A percentile compares a stretch with the other conserved stretches of the same genome.
These are phyloP conservation scores for Didymella glomerata DNA, from an alignment of 2,329 filamentous ascomycete genomes.

Conservation along the genomic window DNA sequence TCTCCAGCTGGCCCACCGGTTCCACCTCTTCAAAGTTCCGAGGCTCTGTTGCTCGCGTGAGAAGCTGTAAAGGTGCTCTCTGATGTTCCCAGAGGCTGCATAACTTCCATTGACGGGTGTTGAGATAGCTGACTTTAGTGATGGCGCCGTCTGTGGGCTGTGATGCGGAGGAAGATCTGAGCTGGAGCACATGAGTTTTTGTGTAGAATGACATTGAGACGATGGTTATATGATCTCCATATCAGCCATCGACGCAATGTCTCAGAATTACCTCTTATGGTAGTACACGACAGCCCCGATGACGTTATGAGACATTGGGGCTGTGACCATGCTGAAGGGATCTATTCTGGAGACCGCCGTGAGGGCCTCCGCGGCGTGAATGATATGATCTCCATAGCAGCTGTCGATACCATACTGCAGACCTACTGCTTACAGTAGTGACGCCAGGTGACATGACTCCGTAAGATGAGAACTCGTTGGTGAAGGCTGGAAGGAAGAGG, in stretches of 20 bases:
- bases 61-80: no score
- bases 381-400: background rate
- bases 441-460: background rate
- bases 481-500: background rate
- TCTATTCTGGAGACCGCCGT: background rate
- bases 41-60: background rate
- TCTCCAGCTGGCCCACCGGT: background rate
- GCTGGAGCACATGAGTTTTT: background rate
- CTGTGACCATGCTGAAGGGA: background rate
- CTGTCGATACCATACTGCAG: background rate
- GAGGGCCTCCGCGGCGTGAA: background rate
- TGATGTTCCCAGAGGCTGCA: no score
- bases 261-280: conserved; percentile 7
- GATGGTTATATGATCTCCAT: conserved; percentile 1
- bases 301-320: background rate
- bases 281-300: background rate
- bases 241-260: conserved; percentile 5
- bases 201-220: background rate
- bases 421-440: background rate
- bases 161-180: background rate
- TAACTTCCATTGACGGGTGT: background rate
- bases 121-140: background rate
- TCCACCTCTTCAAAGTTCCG: background rate
- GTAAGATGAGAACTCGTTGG: background rate
- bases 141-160: background rate